Base-by-base conservation (phyloP, 2,329 filamentous ascomycete genomes). In the Xylariaceae sp. region DNA sequence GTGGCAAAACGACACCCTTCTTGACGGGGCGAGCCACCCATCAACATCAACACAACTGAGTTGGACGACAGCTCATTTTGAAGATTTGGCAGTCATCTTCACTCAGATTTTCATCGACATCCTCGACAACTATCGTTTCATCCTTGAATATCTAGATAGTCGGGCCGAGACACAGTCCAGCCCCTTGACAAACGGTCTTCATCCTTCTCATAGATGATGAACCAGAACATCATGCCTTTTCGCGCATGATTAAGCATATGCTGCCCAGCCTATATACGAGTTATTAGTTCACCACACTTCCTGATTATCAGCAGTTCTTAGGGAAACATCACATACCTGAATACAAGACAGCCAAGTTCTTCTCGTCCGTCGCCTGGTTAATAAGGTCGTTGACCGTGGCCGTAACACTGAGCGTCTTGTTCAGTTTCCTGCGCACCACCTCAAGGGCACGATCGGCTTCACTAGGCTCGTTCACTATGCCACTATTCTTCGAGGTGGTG, bases 341-440 rank as follows among this genome's bases (percentile, higher is more conserved):
- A 77, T 93, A 99, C 67, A 99, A 76, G 48, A 97, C 87, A 2
- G 94, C 93, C 69, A 99, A 73, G 71, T 99, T 97, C 66, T 84
- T 84, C 77, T 96, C 92, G 74, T 99, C 94, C 1, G 89, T 93
- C 6, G 94, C 93, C 76, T 96, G 89, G 72, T 97, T 94, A 65
- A 99, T 99, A 64, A 99, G 76, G 71, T 99, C 94, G 70, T 97
- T 97, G 56, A 99, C 94, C 11, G 92, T 97, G 2, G 94, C 95
- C 57, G 89, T 90, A 15, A 96, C 93, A 72, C 93, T 99, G 71
- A 99, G 75, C 2, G 90, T 92, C 80, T 96, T 96, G 64, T 88
- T 90, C 66, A 99, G 75, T 77, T 99, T 99, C 83, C 97, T 97
- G 71, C 90, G 86, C 58, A 99, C 94, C 18, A 97, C 89, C 59